Evolutionary conservation across 345 rosid genomes (phyloP).

Genomic region (Turritis glabra): DNA sequence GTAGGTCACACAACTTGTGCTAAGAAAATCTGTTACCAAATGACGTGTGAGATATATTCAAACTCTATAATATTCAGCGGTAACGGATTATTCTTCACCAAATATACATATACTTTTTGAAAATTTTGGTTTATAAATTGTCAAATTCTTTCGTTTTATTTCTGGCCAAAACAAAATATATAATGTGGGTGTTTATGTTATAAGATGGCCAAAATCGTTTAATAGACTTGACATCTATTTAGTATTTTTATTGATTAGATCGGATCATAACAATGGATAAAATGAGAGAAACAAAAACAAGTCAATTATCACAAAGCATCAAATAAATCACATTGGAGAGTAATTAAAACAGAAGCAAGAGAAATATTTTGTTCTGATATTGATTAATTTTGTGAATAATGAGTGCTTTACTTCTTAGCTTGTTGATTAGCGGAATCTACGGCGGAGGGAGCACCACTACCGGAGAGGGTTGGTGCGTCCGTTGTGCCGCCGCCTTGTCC

Average conservation of each 20-base stretch:
- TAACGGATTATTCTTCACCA: neutral
- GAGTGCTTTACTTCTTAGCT: slow-evolving; percentile 33
- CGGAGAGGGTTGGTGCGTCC: slow-evolving; percentile 56
- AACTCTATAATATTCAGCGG: too few relatives aligned
- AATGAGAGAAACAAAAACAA: neutral
- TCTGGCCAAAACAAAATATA: neutral
- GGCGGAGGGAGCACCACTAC: slow-evolving; percentile 29
- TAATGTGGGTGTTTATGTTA: neutral
- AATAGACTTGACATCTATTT: neutral
- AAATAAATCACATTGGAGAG: neutral
- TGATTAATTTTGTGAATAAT: slow-evolving; percentile 5
- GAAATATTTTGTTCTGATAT: neutral
- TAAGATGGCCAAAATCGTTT: neutral
- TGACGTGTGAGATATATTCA: too few relatives aligned
- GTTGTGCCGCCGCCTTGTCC: slow-evolving; percentile 49
- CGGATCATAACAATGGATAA: neutral
- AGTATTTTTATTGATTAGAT: slow-evolving; percentile 7
- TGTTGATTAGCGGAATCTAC: slow-evolving; percentile 34
- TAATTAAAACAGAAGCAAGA: neutral
- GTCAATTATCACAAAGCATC: neutral
- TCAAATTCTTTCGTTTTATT: neutral
- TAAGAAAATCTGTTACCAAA: neutral
- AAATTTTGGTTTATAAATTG: neutral
- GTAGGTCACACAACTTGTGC: slow-evolving; percentile 3
- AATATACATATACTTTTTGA: neutral